These are phyloP conservation scores for Triticum dicoccoides DNA, from an alignment of 176 grass and related monocot genomes.

Conservation along the genomic window DNA sequence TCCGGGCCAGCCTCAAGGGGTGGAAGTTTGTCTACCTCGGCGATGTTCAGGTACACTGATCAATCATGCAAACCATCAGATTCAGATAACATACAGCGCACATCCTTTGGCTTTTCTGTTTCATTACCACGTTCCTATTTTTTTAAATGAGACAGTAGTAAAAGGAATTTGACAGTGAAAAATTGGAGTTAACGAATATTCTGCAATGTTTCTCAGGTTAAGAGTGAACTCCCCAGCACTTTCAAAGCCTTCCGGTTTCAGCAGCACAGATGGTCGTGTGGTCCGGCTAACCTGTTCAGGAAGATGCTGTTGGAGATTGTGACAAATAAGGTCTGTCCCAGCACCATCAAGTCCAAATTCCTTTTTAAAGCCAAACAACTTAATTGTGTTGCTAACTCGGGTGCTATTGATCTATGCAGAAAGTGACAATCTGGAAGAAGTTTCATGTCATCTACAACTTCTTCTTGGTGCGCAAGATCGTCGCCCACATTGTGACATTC, in stretches of 20 bases:
- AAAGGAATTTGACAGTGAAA: neutral
- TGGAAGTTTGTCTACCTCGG: constrained; percentile 87
- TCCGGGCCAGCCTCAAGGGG: constrained; percentile 64
- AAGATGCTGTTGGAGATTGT: constrained; percentile 79
- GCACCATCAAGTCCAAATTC: neutral
- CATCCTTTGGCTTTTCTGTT: constrained; percentile 14
- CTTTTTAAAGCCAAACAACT: neutral
- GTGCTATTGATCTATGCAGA: constrained; percentile 47
- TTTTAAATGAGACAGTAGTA: neutral
- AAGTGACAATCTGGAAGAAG: constrained; percentile 86
- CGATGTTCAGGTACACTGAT: constrained; percentile 49
- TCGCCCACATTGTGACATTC: constrained; percentile 71
- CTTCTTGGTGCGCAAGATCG: constrained; percentile 68
- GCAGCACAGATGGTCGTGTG: constrained; percentile 84
- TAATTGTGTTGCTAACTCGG: constrained; percentile 4
- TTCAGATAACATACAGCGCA: constrained; percentile 18
- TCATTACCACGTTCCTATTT: neutral
- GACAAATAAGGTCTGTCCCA: constrained; percentile 56
- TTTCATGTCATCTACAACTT: constrained; percentile 92
- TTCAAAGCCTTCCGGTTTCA: constrained; percentile 86
- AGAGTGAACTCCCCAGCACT: constrained; percentile 88
- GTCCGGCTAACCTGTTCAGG: constrained; percentile 73
- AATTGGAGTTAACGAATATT: neutral
- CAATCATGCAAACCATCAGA: constrained; percentile 17
- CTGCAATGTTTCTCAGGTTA: constrained; percentile 43